Conservation (phyloP, 164 flowering plant genomes). For the Tetrastigma voinierianum region DNA sequence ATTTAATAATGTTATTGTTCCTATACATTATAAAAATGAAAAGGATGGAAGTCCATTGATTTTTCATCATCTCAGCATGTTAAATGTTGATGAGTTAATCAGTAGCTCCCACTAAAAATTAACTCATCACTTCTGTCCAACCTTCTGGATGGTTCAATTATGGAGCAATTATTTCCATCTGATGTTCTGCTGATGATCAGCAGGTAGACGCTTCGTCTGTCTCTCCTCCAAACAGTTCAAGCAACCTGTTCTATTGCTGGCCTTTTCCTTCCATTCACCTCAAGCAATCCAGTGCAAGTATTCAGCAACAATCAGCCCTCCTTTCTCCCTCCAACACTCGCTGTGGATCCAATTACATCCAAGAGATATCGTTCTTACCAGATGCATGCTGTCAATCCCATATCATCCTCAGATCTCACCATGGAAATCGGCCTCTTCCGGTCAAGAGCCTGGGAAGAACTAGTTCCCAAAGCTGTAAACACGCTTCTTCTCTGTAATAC, state of each 20-base stretch:
- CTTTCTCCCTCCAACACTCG: conserved; percentile 7
- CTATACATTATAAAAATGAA: too few species aligned
- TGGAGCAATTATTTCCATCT: too few species aligned
- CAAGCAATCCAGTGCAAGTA: conserved; percentile 20
- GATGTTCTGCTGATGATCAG: too few species aligned
- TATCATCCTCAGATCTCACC: conserved; percentile 6
- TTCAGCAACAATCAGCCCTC: conserved; percentile 17
- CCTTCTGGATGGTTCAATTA: too few species aligned
- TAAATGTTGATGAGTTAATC: too few species aligned
- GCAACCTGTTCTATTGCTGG: conserved; percentile 28
- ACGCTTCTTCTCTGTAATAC: conserved; percentile 10
- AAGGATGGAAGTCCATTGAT: too few species aligned
- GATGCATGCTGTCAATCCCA: conserved; percentile 12
- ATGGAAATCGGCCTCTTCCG: conserved; percentile 19
- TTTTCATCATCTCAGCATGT: too few species aligned
- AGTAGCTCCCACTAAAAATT: too few species aligned
- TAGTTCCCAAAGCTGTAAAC: conserved; percentile 21
- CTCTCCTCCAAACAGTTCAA: background rate
- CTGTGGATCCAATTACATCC: conserved; percentile 16
- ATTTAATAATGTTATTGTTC: too few species aligned
- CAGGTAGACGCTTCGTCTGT: too few species aligned
- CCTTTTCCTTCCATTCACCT: conserved; percentile 17
- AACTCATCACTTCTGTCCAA: too few species aligned
- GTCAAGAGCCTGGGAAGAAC: conserved; percentile 26
- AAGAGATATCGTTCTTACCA: conserved; percentile 14